Evolutionary conservation across 345 rosid species (phyloP), one percentile per base, ranked within the genome.

Genomic region (Salix brachista): DNA sequence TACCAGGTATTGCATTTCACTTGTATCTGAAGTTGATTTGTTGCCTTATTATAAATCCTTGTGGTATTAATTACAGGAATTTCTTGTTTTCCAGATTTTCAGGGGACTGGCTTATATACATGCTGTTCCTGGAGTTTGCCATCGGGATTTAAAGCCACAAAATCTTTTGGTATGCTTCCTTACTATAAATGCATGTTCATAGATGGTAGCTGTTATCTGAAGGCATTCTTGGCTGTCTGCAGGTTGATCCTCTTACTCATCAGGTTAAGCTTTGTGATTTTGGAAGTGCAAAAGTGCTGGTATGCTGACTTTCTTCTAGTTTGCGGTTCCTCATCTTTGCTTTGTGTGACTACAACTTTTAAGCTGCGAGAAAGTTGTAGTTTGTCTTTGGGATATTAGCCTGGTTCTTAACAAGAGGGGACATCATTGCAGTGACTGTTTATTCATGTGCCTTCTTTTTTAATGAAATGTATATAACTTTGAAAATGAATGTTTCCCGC

Each of bases 241-340:
- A 93, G 97, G 97, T 93, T 84, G 97, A 93, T 88, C 97, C 97
- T 69, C 93, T 89, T n/a, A 91, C 94, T n/a, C 84, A 82, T 34
- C 84, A 82, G 41, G 84, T 82, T 58, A 82, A 82, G 74, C 81
- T 82, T 41, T 90, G 97, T 58, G 97, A 93, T 84, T 93, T 93
- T 88, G 97, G 97, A 72, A 93, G 97, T 70, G 97, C 97, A 36
- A 93, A 93, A 91, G 91, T 89, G 84, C 88, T 93, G 7, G 97
- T 91, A 88, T 79, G 91, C 80, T 67, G 14, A 23, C 37, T 42
- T 21, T 48, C 13, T 65, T 56, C 25, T 70, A 16, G 26, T 41
- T 18, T 44, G 18, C 34, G 12, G 8, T 64, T 4, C 11, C 48
- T 37, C 30, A 4, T 72, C n/a, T 11, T 18, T 64, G 18, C 34